phyloP scores from a whole-genome alignment of 1,284 basidiomycete genomes.

The Leccinum ambiguum region DNA sequence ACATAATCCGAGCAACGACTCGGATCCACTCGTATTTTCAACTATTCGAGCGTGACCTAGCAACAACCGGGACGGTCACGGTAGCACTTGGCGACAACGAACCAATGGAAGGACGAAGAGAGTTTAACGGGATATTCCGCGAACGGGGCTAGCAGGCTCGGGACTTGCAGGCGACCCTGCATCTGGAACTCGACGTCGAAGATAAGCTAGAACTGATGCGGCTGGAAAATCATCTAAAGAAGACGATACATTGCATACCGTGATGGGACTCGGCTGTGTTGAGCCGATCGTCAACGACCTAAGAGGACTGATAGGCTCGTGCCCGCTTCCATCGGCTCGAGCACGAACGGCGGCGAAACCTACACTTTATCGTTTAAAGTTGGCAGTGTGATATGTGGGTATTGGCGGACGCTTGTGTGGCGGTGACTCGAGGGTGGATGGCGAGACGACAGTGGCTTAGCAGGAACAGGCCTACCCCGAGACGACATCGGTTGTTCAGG shows the following conservation, averaged over 20 bases:
- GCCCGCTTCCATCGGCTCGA: constrained; percentile 45
- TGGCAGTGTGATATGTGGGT: constrained; percentile 30
- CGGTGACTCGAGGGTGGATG: constrained; percentile 11
- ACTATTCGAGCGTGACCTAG: constrained; percentile 54
- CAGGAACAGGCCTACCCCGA: constrained; percentile 8
- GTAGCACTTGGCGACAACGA: constrained; percentile 18
- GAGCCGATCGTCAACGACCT: constrained; percentile 12
- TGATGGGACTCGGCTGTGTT: neutral
- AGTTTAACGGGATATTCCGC: constrained; percentile 29
- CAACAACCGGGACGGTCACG: constrained; percentile 4
- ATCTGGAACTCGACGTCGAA: constrained; percentile 23
- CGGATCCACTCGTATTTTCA: constrained; percentile 82
- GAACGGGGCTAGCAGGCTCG: constrained; percentile 23
- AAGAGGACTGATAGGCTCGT: constrained; percentile 28
- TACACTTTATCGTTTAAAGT: constrained; percentile 43
- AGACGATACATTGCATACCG: constrained; percentile 16
- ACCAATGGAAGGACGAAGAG: constrained; percentile 15
- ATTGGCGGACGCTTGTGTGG: constrained; percentile 8
- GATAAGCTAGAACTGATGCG: constrained; percentile 31
- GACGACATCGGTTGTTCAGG: constrained; percentile 16
- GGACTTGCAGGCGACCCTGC: constrained; percentile 15
- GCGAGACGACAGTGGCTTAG: constrained; percentile 9
- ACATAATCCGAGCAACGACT: constrained; percentile 85
- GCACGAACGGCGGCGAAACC: constrained; percentile 33
- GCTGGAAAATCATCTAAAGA: constrained; percentile 33